Evolutionary conservation across 2,329 filamentous ascomycete genomes (phyloP), one percentile per base, ranked within the genome.

Genomic region (Paradendryphiella salina): DNA sequence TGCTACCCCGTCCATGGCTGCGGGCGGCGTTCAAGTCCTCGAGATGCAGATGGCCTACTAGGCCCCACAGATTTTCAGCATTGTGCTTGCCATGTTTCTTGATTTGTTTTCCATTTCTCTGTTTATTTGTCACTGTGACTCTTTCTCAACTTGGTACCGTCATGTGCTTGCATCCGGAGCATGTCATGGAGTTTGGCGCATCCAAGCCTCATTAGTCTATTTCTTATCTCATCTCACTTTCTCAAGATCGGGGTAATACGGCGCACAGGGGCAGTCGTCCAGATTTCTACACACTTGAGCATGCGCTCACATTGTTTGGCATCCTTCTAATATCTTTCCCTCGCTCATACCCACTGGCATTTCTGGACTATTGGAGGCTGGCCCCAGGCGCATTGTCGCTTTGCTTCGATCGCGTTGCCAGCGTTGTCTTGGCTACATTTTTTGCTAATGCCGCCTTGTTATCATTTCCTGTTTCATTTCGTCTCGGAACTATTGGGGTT

Each of bases 1-100:
- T 50, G 66, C 71, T 20, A 72, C 73, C 43, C 74, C 74, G 21
- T 72, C 73, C 28, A 70, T 76, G 64, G 67, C 75, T 49, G 58
- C 73, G 34, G 71, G 74, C 34, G 69, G 67, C 41, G 71, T 77
- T 4, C 72, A 72, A 39, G 71, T 73, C 10, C 64, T 75, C 11
- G 73, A 75, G 55, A 75, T 76, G 73, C 73, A 76, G 50, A 69
- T 75, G 62, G 74, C 73, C 41, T 76, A 75, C 59, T 76, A 72
- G 52, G 39, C 42, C 29, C 39, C 21, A 21, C 34, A 15, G 9
- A 52, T 38, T 32, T n/a, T 29, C 18, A 34, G 43, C 36, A 34
- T 39, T 9, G 28, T 36, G 36, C 35, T 31, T 35, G 18, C 50
- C 26, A 63, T 58, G 18, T 59, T 47, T 57, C 17, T 63, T 51